Percentiles rank a stretch among this genome's conserved stretches.
Conservation (phyloP, 2,329 filamentous ascomycete species). For the Cylindrodendrum hubeiense region DNA sequence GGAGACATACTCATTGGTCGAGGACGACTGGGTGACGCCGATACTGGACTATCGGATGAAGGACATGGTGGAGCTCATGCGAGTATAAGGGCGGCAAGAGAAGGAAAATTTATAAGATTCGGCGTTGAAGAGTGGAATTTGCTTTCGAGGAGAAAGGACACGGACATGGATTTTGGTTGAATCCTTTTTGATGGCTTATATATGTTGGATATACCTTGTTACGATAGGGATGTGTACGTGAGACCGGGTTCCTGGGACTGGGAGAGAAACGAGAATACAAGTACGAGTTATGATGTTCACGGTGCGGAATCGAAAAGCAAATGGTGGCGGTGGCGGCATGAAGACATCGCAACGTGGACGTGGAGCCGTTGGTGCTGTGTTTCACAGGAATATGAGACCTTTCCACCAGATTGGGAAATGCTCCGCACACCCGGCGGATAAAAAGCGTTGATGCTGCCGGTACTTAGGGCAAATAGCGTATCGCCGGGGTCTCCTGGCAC, state of each 20-base stretch:
- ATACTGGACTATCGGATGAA: slow-evolving; percentile 73
- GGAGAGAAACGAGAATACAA: background rate
- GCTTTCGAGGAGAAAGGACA: slow-evolving; percentile 22
- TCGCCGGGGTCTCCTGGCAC: too few species aligned
- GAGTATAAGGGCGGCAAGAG: slow-evolving; percentile 2
- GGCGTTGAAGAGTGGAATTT: slow-evolving; percentile 28
- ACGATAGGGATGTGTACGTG: background rate
- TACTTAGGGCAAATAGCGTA: too few species aligned
- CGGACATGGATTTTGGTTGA: too few species aligned
- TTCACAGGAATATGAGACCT: background rate
- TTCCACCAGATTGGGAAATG: background rate
- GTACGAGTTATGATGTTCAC: too few species aligned
- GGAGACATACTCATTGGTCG: slow-evolving; percentile 72
- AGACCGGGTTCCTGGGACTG: background rate
- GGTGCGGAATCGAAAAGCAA: background rate
- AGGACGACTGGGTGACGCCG: slow-evolving; percentile 74
- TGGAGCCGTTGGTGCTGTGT: background rate
- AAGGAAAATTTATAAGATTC: background rate
- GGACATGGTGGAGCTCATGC: slow-evolving; percentile 69
- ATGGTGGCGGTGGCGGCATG: background rate
- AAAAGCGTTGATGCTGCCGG: background rate
- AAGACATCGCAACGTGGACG: background rate
- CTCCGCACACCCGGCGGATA: background rate
- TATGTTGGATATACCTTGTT: slow-evolving; percentile 16
- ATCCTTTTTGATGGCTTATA: background rate